Evolutionary conservation across 23 red algal genomes (phyloP).

Genomic region (Gracilaria gracilis): DNA sequence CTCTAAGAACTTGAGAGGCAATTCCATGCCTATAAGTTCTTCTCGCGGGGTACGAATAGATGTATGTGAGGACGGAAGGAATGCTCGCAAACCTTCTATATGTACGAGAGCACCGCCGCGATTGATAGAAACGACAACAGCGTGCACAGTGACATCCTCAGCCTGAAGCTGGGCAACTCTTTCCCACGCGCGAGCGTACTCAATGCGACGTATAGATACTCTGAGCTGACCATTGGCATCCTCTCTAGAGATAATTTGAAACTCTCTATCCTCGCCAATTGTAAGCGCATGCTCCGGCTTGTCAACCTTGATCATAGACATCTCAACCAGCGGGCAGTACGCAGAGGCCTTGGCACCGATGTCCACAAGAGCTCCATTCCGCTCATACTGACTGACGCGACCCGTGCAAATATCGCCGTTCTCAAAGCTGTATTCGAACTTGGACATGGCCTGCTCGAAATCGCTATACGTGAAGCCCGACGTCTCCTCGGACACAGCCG

Average conservation of each 20-base stretch:
- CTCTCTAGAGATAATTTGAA: constrained; percentile 86
- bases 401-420: constrained; percentile 79
- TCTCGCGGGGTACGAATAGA: constrained; percentile 67
- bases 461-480: constrained; percentile 84
- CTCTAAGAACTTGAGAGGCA: constrained; percentile 95
- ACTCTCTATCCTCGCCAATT: constrained; percentile 90
- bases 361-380: constrained; percentile 92
- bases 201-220: constrained; percentile 92
- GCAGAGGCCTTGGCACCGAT: constrained; percentile 98
- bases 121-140: constrained; percentile 81
- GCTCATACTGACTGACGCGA: constrained; percentile 81
- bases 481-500: constrained; percentile 24
- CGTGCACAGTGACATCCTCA: constrained; percentile 83
- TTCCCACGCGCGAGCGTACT: constrained; percentile 86
- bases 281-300: constrained; percentile 68
- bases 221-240: constrained; percentile 91
- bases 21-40: constrained; percentile 82
- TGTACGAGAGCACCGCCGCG: constrained; percentile 90
- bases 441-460: constrained; percentile 79
- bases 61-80: constrained; percentile 90
- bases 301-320: constrained; percentile 77
- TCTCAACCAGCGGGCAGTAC: constrained; percentile 78
- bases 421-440: constrained; percentile 80
- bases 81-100: constrained; percentile 89
- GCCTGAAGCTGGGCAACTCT: constrained; percentile 83